A percentile compares a stretch with the other conserved stretches of the same genome.
Conservation (phyloP, 768 basidiomycete species). For the Lepiota venenata region DNA sequence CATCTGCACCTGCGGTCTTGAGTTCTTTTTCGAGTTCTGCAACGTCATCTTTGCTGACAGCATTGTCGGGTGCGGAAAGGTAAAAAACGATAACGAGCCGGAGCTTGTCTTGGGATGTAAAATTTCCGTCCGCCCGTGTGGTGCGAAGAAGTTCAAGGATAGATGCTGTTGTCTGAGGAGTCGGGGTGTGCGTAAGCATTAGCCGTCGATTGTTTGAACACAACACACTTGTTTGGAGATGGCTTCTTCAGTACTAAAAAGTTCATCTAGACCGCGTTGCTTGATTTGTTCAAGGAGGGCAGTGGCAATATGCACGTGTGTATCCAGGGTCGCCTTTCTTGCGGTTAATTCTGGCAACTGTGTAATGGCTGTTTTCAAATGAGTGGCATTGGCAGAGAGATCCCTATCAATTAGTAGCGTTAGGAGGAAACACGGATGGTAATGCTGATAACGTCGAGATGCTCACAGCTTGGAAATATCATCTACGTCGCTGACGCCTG, state of each 20-base stretch:
- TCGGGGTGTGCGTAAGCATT: neutral
- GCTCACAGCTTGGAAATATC: conserved; percentile 92
- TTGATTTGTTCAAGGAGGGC: conserved; percentile 94
- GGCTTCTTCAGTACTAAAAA: conserved; percentile 96
- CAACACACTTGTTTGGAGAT: conserved; percentile 73
- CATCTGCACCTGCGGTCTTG: conserved; percentile 75
- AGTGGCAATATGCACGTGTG: conserved; percentile 99
- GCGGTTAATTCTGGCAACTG: conserved; percentile 96
- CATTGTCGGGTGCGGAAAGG: conserved; percentile 79
- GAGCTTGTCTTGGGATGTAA: conserved; percentile 81
- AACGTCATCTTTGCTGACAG: conserved; percentile 84
- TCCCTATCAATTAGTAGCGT: conserved; percentile 46
- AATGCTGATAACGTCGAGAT: neutral
- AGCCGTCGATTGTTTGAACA: neutral
- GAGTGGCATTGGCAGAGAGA: conserved; percentile 87
- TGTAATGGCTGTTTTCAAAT: conserved; percentile 96
- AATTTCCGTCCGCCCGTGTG: conserved; percentile 58
- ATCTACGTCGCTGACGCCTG: conserved; percentile 93
- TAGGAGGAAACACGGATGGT: neutral
- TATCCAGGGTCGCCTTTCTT: conserved; percentile 93
- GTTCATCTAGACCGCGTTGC: conserved; percentile 88
- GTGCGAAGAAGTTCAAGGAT: conserved; percentile 88
- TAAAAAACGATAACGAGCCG: conserved; percentile 96
- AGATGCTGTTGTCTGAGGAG: conserved; percentile 60
- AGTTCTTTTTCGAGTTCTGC: conserved; percentile 86